These are phyloP conservation scores for Hygrocybe coccinea DNA, from an alignment of 768 basidiomycete genomes.

Conservation along the genomic window DNA sequence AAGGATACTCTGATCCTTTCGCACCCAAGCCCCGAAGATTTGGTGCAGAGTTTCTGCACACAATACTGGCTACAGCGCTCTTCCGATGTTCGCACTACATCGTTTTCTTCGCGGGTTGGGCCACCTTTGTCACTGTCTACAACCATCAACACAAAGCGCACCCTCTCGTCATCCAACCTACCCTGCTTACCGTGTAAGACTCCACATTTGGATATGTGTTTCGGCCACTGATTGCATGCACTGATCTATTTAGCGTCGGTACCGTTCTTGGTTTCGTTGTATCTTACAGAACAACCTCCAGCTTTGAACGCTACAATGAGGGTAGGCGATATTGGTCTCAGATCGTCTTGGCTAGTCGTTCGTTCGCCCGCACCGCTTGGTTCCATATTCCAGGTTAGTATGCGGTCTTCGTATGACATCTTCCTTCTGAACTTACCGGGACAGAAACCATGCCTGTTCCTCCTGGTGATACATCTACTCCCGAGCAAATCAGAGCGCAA, in stretches of 20 bases:
- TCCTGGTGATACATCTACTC: conserved; percentile 3
- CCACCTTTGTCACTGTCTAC: conserved; percentile 51
- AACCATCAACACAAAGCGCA: conserved; percentile 39
- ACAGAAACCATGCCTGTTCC: conserved; percentile 5
- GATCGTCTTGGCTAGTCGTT: conserved; percentile 54
- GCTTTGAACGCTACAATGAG: conserved; percentile 74
- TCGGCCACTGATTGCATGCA: not conserved
- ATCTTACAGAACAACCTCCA: conserved; percentile 66
- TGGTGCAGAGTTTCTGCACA: not conserved
- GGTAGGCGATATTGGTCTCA: conserved; percentile 65
- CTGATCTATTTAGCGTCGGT: conserved; percentile 34
- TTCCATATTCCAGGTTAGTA: conserved; percentile 49
- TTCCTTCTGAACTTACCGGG: not conserved
- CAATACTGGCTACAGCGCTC: conserved; percentile 36
- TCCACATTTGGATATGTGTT: not conserved
- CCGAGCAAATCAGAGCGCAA: conserved; percentile 39
- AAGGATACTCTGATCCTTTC: not conserved
- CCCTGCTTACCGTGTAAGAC: conserved; percentile 65
- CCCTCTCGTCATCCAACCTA: conserved; percentile 39
- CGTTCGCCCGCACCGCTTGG: conserved; percentile 57
- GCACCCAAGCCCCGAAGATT: not conserved
- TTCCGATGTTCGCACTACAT: conserved; percentile 67
- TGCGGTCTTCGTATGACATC: not conserved
- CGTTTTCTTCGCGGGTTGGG: conserved; percentile 60
- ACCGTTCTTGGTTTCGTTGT: conserved; percentile 73